These are phyloP conservation scores for Tolypocladium ovalisporum DNA, from an alignment of 2,329 filamentous ascomycete species.

Conservation along the genomic window DNA sequence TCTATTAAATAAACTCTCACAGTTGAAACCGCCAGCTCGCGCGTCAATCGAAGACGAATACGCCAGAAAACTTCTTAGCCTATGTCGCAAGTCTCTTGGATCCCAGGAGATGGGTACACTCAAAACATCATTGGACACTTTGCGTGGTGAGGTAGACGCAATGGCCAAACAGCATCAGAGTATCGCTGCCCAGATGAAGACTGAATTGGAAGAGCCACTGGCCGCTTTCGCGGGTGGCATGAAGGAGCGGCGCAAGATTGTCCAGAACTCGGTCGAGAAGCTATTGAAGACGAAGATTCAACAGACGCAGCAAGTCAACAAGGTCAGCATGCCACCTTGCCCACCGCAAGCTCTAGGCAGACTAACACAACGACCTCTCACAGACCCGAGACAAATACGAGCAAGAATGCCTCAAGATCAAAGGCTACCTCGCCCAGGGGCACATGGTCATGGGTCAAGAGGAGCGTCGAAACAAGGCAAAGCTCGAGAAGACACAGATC, in stretches of 20 bases:
- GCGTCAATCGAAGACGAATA: slow-evolving; percentile 96
- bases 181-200: slow-evolving; percentile 91
- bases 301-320: slow-evolving; percentile 85
- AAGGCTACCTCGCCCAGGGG: slow-evolving; percentile 93
- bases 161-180: slow-evolving; percentile 90
- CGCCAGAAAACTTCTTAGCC: slow-evolving; percentile 71
- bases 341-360: too few relatives aligned
- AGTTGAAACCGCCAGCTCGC: slow-evolving; percentile 45
- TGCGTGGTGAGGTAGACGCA: slow-evolving; percentile 79
- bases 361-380: background rate
- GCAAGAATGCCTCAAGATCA: slow-evolving; percentile 96
- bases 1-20: background rate
- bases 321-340: slow-evolving; percentile 41
- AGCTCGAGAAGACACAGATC: slow-evolving; percentile 96
- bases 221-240: slow-evolving; percentile 86
- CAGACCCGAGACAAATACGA: slow-evolving; percentile 88
- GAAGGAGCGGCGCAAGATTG: slow-evolving; percentile 94
- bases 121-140: slow-evolving; percentile 72
- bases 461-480: slow-evolving; percentile 97
- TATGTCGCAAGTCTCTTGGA: slow-evolving; percentile 81
- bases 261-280: slow-evolving; percentile 90
- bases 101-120: slow-evolving; percentile 80
- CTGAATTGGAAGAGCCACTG: slow-evolving; percentile 86
- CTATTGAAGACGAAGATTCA: slow-evolving; percentile 86
- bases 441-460: slow-evolving; percentile 99